Evolutionary conservation across 352 stramenopile genomes (phyloP), one percentile per base, ranked within the genome.

Genomic region (Pythium dissimile): DNA sequence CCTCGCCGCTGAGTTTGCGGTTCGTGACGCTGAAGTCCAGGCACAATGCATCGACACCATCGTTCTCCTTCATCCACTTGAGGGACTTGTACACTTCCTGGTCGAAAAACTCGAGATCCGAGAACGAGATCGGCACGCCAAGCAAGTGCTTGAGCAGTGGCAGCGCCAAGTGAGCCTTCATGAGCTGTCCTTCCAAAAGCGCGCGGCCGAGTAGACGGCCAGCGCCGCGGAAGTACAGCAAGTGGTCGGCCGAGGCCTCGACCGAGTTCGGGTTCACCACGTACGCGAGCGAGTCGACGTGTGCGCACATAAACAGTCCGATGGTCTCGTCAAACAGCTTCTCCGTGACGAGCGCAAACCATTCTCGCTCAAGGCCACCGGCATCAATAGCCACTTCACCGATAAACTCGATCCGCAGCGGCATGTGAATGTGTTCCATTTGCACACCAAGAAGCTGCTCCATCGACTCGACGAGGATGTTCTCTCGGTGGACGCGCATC

Each of bases 191-290:
- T 72, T 99, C 97, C 11, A 97, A 78, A 31, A 99, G 68, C 27
- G 97, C 96, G 61, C 98, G 98, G 26, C 95, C 97, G 58, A 99
- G 71, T 10, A 99, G 73, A 7, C 96, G 81, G 2, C 95, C 96
- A 0, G 96, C 81, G 54, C 97, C 97, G 46, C 96, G 92, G 72
- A 99, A 99, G 75, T 98, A 99, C n/a, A 97, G 73, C 56, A 99
- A 66, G 67, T 99, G 96, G 62, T 99, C 85, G 1, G 96, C 93
- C 57, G 80, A 90, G 1, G 82, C 82, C 49, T 92, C 78, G 10
- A 88, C 72, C 18, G 81, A 90, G 67, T 91, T 91, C 13, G 80
- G 74, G 67, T 92, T 91, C 60, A 94, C 89, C 49, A 88, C 79
- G 52, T 90, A 94, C 44, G 77, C 77, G 16, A 89, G 58, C 20